Base-by-base conservation (phyloP, 805 yeast species). In the Candida taoyuanica region DNA sequence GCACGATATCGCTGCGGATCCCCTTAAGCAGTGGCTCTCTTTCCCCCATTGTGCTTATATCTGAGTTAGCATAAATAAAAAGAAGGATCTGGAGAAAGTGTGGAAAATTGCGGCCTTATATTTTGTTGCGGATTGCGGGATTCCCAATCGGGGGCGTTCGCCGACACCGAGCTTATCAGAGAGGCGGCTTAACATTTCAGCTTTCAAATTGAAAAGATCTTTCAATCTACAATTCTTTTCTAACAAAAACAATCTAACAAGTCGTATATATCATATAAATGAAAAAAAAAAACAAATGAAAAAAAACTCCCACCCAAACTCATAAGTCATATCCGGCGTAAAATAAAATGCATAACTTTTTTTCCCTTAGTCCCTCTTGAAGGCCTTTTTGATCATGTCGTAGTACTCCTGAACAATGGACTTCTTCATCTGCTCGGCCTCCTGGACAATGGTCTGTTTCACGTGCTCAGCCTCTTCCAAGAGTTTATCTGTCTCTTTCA, bases 401-500 rank as follows among this genome's bases (percentile, higher is more conserved):
- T 52, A 52, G 37, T 48, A 48, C 13, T 49, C 37, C 9, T 29
- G 28, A 13, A 54, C 16, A 5, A 54, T 41, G 17, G 57, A 52
- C 16, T 36, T 43, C 40, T 50, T 49, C 7, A 49, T 53, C 14
- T 17, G 16, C 16, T 45, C 52, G 14, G 66, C 65, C 37, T 61
- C 64, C 9, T 37, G 31, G 2, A 34, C 27, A n/a, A 48, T 29
- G 4, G 58, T 78, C 27, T 53, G 47, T 38, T 66, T 68, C 28
- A 83, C 64, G 6, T 29, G 31, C 6, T 38, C 42, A 12, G 43
- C 37, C 16, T 40, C 41, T 16, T 35, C 44, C 1, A 33, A 27
- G 15, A 53, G 47, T 8, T 36, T 29, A 7, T 42, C 46, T 19
- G 63, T 64, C 38, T 62, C 65, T 16, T 43, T 53, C 56, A 25